Base-by-base conservation (phyloP, 2,329 filamentous ascomycete species). In the Cordyceps javanica region DNA sequence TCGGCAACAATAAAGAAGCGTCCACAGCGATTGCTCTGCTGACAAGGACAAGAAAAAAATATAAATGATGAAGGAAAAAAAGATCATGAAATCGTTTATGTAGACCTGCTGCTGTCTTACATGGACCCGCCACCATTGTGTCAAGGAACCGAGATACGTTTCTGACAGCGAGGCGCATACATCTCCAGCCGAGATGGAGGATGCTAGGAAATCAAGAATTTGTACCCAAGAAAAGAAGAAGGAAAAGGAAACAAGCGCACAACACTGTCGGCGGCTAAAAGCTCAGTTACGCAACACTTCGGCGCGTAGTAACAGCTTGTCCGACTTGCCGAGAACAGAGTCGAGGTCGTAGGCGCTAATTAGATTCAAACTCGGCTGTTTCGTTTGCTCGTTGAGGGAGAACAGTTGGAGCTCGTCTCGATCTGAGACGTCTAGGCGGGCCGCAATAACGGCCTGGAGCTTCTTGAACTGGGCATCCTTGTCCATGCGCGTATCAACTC, bases 311-410 rank as follows among this genome's bases (percentile, higher is more conserved):
- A 92, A 85, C 62, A 97, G 77, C 75, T 97, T 97, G 63, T 91
- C 87, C 72, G 96, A 96, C 65, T 91, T 79, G 65, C 89, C 82
- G 62, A 97, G 77, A 3, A 93, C 93, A 62, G 83, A 80, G 62
- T 91, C 87, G 54, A 97, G 75, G 69, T 97, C 91, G 61, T 88
- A 82, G 68, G 97, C 86, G 71, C 84, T 91, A 67, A 89, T 77
- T 62, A 97, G 77, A 38, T 84, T 85, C n/a, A n/a, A n/a, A 42
- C 88, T 85, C 71, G 88, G 89, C 62, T 89, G 83, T 26, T 87
- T 88, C 5, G 86, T 88, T 32, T 82, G 77, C 70, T 97, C 92
- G 63, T 97, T 92, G 70, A 90, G 88, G 76, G 96, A 97, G 64
- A 86, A 90, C 25, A 97, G 81, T 61, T 88, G 80, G 28, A 97